These are phyloP conservation scores for Fomitopsis serialis DNA, from an alignment of 768 basidiomycete species.

Conservation along the genomic window DNA sequence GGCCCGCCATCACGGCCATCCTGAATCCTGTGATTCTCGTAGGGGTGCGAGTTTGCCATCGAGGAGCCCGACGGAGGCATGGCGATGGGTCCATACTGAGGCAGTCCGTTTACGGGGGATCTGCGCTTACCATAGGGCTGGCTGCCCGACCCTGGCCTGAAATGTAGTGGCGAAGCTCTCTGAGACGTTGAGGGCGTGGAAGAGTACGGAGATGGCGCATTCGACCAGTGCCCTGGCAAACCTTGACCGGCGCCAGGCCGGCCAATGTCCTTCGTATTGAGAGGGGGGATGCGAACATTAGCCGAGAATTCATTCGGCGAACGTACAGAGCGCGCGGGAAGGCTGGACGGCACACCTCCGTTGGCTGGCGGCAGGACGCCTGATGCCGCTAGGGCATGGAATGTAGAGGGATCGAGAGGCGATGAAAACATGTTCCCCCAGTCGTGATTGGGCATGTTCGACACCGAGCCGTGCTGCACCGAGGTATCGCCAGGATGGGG, in stretches of 20 bases:
- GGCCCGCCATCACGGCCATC: slow-evolving; percentile 8
- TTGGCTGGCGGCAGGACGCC: slow-evolving; percentile 44
- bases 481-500: slow-evolving; percentile 14
- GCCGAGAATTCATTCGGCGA: slow-evolving; percentile 20
- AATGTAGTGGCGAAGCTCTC: slow-evolving; percentile 67
- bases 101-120: slow-evolving; percentile 35
- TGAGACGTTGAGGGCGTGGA: slow-evolving; percentile 27
- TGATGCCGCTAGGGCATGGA: slow-evolving; percentile 57
- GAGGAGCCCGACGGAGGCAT: slow-evolving; percentile 15
- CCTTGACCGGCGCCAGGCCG: slow-evolving; percentile 10
- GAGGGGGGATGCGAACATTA: slow-evolving; percentile 10
- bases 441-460: slow-evolving; percentile 27
- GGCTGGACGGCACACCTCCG: slow-evolving; percentile 30
- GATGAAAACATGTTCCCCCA: slow-evolving; percentile 60
- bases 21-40: slow-evolving; percentile 8
- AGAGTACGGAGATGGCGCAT: slow-evolving; percentile 20
- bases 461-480: slow-evolving; percentile 18
- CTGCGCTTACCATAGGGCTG: slow-evolving; percentile 21
- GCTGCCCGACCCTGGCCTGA: slow-evolving; percentile 15
- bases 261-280: slow-evolving; percentile 15
- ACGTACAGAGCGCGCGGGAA: slow-evolving; percentile 34
- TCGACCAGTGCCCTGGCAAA: slow-evolving; percentile 15
- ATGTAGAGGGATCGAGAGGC: slow-evolving; percentile 55
- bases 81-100: slow-evolving; percentile 10
- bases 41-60: slow-evolving; percentile 13